Evolutionary conservation across 176 grass and related monocot genomes (phyloP).

Genomic region (Carex cristatella): DNA sequence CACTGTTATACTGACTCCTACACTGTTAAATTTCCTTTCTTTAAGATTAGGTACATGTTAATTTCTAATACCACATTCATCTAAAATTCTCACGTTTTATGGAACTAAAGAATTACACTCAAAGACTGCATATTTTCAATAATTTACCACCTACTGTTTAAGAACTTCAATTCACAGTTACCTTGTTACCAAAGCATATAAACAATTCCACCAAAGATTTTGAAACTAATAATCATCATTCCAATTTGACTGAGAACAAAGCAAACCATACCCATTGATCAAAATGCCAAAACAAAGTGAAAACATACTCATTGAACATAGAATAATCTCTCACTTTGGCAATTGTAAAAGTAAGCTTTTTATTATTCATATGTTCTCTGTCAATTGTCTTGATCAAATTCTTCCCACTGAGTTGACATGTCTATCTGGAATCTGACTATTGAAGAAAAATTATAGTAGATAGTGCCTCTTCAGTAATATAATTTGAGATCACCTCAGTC

Average conservation of each 20-base stretch:
- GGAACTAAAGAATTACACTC: not conserved
- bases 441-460: not conserved
- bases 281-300: not conserved
- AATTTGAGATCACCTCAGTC: not conserved
- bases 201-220: not conserved
- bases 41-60: not conserved
- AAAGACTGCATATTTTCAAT: not conserved
- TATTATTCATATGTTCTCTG: not conserved
- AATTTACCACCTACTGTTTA: not conserved
- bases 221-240: not conserved
- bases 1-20: not conserved
- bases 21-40: not conserved
- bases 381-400: not conserved
- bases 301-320: not conserved
- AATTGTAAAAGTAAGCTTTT: not conserved
- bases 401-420: not conserved
- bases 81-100: not conserved
- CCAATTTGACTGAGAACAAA: not conserved
- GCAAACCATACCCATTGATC: not conserved
- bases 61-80: constrained; percentile 12
- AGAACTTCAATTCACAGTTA: not conserved
- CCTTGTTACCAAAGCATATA: not conserved
- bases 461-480: not conserved
- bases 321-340: not conserved
- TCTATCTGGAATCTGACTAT: not conserved